Evolutionary conservation across 73 alveolate genomes (phyloP).

Genomic region (Tetrahymena malaccensis): DNA sequence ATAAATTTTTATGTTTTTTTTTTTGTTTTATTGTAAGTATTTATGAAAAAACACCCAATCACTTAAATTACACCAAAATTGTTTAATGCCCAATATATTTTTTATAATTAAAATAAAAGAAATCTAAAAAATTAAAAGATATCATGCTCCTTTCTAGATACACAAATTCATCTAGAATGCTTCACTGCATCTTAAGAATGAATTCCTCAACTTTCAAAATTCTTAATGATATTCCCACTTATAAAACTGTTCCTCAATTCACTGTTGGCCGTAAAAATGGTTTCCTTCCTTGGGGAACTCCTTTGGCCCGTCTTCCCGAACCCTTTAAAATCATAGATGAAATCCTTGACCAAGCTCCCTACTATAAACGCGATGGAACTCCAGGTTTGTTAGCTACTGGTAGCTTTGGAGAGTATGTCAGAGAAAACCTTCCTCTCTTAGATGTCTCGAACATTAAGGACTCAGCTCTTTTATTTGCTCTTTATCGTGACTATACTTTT

Average conservation of each 20-base stretch:
- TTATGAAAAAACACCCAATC: too few species aligned
- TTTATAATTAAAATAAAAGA: too few species aligned
- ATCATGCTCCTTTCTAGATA: neutral
- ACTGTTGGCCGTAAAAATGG: slow-evolving; percentile 19
- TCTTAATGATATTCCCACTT: neutral
- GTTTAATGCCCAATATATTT: too few species aligned
- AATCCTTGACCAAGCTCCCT: neutral
- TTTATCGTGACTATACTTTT: slow-evolving; percentile 15
- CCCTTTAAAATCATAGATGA: neutral
- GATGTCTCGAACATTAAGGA: slow-evolving; percentile 2
- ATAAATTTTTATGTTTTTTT: too few species aligned
- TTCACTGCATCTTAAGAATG: neutral
- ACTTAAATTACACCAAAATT: too few species aligned
- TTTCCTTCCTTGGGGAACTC: slow-evolving; percentile 3
- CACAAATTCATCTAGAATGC: neutral
- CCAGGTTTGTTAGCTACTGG: neutral
- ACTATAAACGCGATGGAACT: neutral
- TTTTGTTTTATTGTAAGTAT: too few species aligned
- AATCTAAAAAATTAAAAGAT: neutral
- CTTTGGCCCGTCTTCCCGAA: slow-evolving; percentile 17
- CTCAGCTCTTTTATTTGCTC: neutral
- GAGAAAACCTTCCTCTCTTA: slow-evolving; percentile 6
- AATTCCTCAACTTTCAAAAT: neutral
- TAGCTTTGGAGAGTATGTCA: neutral
- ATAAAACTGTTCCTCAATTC: neutral